Percentiles rank a stretch among this genome's conserved stretches.
These are phyloP conservation scores for Neohortaea acidophila DNA, from an alignment of 495 filamentous ascomycete species.

Conservation along the genomic window DNA sequence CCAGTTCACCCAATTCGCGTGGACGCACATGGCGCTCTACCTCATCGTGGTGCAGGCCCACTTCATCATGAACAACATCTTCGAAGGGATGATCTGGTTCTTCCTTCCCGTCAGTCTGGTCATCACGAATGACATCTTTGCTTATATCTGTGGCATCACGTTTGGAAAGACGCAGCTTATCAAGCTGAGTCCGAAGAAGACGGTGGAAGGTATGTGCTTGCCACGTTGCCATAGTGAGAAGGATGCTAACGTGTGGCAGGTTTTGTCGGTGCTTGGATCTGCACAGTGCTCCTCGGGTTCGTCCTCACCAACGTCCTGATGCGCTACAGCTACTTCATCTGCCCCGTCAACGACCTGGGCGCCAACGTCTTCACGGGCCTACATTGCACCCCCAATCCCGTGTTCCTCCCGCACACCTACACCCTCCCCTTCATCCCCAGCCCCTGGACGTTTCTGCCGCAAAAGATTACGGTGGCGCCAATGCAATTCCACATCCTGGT, in stretches of 20 bases:
- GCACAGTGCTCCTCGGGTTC: conserved; percentile 75
- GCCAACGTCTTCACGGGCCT: conserved; percentile 85
- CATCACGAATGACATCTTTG: conserved; percentile 97
- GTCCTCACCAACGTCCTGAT: conserved; percentile 75
- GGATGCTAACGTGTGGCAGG: conserved; percentile 23
- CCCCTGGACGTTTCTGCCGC: conserved; percentile 42
- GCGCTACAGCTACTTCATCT: conserved; percentile 94
- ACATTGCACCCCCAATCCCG: conserved; percentile 82
- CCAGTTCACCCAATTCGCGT: conserved; percentile 97
- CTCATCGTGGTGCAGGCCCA: conserved; percentile 96
- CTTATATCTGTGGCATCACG: conserved; percentile 92
- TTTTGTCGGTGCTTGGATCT: conserved; percentile 92
- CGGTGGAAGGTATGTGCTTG: conserved; percentile 51
- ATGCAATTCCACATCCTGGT: conserved; percentile 91
- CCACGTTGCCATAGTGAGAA: not conserved
- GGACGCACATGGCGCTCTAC: conserved; percentile 98
- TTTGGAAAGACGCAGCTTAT: conserved; percentile 95
- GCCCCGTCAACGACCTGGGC: conserved; percentile 90
- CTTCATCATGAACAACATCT: conserved; percentile 99
- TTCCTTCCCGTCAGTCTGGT: conserved; percentile 91
- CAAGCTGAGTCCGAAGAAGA: conserved; percentile 98
- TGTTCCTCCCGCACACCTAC: conserved; percentile 69
- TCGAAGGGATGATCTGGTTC: conserved; percentile 99
- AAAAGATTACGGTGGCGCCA: conserved; percentile 52
- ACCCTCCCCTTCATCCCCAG: conserved; percentile 53